Conservation (phyloP, 768 basidiomycete species). For the Boletus vermiculosoides region DNA sequence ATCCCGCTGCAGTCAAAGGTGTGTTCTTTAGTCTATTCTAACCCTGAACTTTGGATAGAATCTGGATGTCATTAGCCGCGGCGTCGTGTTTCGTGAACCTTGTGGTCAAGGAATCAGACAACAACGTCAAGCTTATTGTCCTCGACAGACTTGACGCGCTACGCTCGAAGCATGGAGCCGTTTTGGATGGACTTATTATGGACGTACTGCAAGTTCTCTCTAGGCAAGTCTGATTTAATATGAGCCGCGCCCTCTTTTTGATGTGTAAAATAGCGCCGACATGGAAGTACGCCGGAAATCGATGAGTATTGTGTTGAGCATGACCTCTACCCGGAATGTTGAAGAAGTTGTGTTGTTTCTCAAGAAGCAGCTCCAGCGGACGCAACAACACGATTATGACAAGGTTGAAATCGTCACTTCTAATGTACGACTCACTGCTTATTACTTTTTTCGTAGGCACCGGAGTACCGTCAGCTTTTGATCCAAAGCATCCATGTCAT, state of each 20-base stretch:
- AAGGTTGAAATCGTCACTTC: conserved; percentile 53
- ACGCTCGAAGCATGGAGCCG: conserved; percentile 80
- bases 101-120: conserved; percentile 94
- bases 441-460: conserved; percentile 50
- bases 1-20: conserved; percentile 96
- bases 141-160: conserved; percentile 85
- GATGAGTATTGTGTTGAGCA: conserved; percentile 81
- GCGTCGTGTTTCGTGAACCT: conserved; percentile 86
- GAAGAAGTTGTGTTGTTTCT: conserved; percentile 96
- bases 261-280: conserved; percentile 59
- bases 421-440: not conserved
- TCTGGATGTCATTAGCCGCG: conserved; percentile 55
- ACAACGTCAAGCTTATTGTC: conserved; percentile 98
- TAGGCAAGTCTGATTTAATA: conserved; percentile 44
- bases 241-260: not conserved
- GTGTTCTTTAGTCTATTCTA: conserved; percentile 3
- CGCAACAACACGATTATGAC: conserved; percentile 88
- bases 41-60: not conserved
- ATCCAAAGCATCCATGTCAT: conserved; percentile 97
- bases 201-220: conserved; percentile 90
- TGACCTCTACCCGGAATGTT: conserved; percentile 92
- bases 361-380: conserved; percentile 96
- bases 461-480: conserved; percentile 93
- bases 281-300: conserved; percentile 97
- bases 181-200: conserved; percentile 91